Conservation (phyloP, 257 asterid genomes). For the Rehmannia glutinosa region DNA sequence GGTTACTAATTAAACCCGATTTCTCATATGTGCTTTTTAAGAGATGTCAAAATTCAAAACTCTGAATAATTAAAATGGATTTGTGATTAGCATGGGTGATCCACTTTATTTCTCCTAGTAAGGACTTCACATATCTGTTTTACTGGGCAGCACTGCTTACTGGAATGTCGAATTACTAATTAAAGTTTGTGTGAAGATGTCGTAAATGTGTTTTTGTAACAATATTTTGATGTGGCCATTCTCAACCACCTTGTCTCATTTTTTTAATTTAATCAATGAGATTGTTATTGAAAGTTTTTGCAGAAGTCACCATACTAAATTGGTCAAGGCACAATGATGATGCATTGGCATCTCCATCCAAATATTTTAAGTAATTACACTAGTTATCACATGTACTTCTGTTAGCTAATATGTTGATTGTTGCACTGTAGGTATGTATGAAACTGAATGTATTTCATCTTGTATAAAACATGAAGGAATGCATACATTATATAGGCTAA, state of each 20-base stretch:
- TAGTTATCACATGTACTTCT: background rate
- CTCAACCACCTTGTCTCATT: background rate
- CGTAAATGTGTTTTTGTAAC: background rate
- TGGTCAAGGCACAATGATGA: background rate
- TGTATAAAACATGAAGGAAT: too few relatives aligned
- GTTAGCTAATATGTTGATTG: constrained; percentile 6
- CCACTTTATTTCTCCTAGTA: constrained; percentile 74
- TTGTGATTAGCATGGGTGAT: too few relatives aligned
- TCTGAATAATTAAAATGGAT: too few relatives aligned
- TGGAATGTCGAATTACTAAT: background rate
- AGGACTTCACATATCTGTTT: constrained; percentile 43
- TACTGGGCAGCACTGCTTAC: constrained; percentile 5
- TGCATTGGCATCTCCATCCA: background rate
- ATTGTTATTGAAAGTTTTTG: too few relatives aligned
- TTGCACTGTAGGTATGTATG: constrained; percentile 64
- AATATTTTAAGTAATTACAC: background rate
- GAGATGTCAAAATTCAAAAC: too few relatives aligned
- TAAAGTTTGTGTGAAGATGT: background rate
- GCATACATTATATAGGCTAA: too few relatives aligned
- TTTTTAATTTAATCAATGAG: too few relatives aligned
- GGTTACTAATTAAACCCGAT: too few relatives aligned
- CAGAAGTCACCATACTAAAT: background rate
- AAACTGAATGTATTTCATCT: too few relatives aligned
- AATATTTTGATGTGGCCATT: too few relatives aligned
- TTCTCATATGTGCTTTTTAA: too few relatives aligned